Base-by-base conservation (phyloP, 495 filamentous ascomycete species). In the Monascus purpureus region DNA sequence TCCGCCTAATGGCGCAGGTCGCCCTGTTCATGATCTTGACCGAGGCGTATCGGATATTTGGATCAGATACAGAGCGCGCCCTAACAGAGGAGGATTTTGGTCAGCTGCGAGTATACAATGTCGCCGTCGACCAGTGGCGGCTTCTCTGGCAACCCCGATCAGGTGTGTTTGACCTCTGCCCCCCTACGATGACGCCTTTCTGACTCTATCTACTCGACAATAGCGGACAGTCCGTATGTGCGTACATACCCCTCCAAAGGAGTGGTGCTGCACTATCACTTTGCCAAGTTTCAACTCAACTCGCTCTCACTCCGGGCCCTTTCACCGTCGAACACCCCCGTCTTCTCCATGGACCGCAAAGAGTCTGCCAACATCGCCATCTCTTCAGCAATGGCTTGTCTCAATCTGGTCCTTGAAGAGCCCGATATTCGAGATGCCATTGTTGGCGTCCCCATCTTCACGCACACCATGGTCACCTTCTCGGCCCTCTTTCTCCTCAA, bases 381-480 rank as follows among this genome's bases (percentile, higher is more conserved):
- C 25, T 62, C 67, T 7, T 66, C 62, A 2, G 72, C 72, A 6
- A 68, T 68, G 46, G 56, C 62, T 4, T 70, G 67, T 34, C 50
- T 75, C 7, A 63, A 65, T 12, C 58, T 73, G 40, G 63, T 73
- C 3, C 47, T 75, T 1, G 63, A 70, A 15, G 70, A 72, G 32
- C 60, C 57, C 3, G 67, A 72, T 29, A 65, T 76, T 13, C 66
- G 67, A 5, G 54, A 65, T 32, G 70, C 72, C 16, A 76, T 75
- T 42, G 68, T 75, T 17, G 61, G 68, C 0, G 73, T 68, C 26
- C 62, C 66, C 6, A 72, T 73, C 11, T 66, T 68, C 39, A 70
- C 68, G 2, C 66, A 74, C 34, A 73, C 72, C n/a, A 75, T 75
- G 71, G 68, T 75, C 25, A 64, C 69, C 8, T 76, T 68, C 39